Percentiles rank a stretch among this genome's conserved stretches.
Evolutionary conservation across 805 yeast species (phyloP).

Genomic region (Debaryomyces hansenii): DNA sequence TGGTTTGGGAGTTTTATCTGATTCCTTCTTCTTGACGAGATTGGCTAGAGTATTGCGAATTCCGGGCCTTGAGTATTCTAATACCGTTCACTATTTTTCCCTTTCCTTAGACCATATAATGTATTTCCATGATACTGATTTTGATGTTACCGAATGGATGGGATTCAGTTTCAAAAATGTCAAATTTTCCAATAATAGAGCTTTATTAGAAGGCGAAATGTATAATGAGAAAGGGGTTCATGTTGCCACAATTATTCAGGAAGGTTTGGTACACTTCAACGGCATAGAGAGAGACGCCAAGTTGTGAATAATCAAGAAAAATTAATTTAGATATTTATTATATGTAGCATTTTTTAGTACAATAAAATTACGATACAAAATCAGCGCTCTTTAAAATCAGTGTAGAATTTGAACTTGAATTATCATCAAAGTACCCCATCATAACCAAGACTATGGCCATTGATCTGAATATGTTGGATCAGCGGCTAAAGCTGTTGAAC

Average conservation of each 20-base stretch:
- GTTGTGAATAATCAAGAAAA: conserved; percentile 4
- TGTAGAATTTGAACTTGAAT: not conserved
- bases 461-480: not conserved
- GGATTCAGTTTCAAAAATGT: conserved; percentile 48
- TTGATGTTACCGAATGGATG: conserved; percentile 52
- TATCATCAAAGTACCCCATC: no score
- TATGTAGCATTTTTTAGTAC: not conserved
- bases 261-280: conserved; percentile 49
- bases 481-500: conserved; percentile 8
- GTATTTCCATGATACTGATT: conserved; percentile 59
- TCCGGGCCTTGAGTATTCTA: conserved; percentile 24
- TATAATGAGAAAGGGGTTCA: conserved; percentile 49
- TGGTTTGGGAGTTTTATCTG: conserved; percentile 60
- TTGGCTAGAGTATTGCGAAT: conserved; percentile 51
- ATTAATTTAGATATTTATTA: not conserved
- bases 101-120: conserved; percentile 68
- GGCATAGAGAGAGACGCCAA: conserved; percentile 14
- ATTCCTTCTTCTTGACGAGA: conserved; percentile 53
- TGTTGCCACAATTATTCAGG: conserved; percentile 64
- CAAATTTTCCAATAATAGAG: conserved; percentile 52
- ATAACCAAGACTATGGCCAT: not conserved
- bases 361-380: not conserved
- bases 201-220: conserved; percentile 58
- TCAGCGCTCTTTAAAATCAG: not conserved
- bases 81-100: conserved; percentile 39